Evolutionary conservation across 225 moss, liverwort and hornwort genomes (phyloP).

Genomic region (Thuidium tamariscinum): DNA sequence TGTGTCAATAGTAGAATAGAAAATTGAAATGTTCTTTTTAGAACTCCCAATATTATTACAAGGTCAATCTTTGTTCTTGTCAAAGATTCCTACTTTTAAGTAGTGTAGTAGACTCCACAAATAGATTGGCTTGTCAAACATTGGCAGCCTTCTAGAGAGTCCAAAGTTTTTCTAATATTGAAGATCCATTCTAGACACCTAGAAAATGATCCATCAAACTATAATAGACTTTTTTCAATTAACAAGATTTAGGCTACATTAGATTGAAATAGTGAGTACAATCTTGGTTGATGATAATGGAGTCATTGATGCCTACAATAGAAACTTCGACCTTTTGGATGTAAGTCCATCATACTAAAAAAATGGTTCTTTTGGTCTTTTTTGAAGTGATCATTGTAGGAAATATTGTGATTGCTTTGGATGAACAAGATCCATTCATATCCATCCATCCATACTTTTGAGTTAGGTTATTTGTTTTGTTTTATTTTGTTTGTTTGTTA

Average conservation of each 20-base stretch:
- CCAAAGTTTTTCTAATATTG: too few species aligned
- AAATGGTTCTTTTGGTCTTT: accelerated
- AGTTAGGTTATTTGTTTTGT: too few species aligned
- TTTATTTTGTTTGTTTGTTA: too few species aligned
- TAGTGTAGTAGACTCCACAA: too few species aligned
- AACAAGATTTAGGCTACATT: not conserved
- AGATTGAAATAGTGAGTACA: not conserved
- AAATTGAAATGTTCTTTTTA: too few species aligned
- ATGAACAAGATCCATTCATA: not conserved
- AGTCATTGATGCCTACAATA: not conserved
- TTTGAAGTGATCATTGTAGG: not conserved
- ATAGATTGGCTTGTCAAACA: too few species aligned
- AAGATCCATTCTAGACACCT: not conserved
- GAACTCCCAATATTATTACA: too few species aligned
- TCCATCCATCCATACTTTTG: too few species aligned
- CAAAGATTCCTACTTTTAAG: too few species aligned
- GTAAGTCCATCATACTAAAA: not conserved
- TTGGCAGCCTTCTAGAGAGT: too few species aligned
- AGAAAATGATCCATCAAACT: not conserved
- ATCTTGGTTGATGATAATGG: not conserved
- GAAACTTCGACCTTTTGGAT: not conserved
- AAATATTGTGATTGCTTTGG: not conserved
- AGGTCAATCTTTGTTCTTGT: too few species aligned
- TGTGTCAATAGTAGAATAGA: too few species aligned
- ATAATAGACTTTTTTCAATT: not conserved